Evolutionary conservation across 345 rosid species (phyloP).

Genomic region (Salix viminalis): DNA sequence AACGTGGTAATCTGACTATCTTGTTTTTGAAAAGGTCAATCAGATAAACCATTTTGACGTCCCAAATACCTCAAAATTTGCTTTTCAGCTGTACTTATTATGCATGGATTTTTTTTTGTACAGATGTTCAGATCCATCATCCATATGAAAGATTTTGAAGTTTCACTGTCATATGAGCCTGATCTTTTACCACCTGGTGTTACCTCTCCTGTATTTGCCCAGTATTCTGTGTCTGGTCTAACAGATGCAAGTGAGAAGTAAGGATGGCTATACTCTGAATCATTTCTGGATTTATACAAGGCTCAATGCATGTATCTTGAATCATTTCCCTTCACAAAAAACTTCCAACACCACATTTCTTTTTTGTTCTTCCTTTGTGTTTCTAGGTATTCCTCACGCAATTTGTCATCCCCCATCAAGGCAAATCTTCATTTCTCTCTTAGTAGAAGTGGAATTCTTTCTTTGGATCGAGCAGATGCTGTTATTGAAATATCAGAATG

Average conservation of each 20-base stretch:
- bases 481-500: constrained; percentile 90
- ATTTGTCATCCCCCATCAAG: constrained; percentile 90
- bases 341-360: background rate
- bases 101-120: constrained; percentile 16
- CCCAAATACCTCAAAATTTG: constrained; percentile 9
- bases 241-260: constrained; percentile 80
- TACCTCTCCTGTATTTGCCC: constrained; percentile 65
- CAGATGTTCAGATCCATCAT: constrained; percentile 88
- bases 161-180: constrained; percentile 74
- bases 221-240: constrained; percentile 78
- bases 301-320: constrained; percentile 9
- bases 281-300: background rate
- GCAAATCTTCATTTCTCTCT: constrained; percentile 90
- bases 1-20: background rate
- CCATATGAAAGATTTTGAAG: constrained; percentile 84
- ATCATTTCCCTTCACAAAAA: background rate
- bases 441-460: constrained; percentile 85
- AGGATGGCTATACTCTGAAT: constrained; percentile 22
- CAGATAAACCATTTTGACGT: background rate
- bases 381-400: constrained; percentile 78
- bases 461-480: constrained; percentile 90
- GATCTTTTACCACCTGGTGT: constrained; percentile 73
- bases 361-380: background rate
- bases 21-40: background rate
- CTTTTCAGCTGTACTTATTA: constrained; percentile 14